Percentiles rank a stretch among this genome's conserved stretches.
Evolutionary conservation across 345 rosid genomes (phyloP).

Genomic region (Gossypium thurberi): DNA sequence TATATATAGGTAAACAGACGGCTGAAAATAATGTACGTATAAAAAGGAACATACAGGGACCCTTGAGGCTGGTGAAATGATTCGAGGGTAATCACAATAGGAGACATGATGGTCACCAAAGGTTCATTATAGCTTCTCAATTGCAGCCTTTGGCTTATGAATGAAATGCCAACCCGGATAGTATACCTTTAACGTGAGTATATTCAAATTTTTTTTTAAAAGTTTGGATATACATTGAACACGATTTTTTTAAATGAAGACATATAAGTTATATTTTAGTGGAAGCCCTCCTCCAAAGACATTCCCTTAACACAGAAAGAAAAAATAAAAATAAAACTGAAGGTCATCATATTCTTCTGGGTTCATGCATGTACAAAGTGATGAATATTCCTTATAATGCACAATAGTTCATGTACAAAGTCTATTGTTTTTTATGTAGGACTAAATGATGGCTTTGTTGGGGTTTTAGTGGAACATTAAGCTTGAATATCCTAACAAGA

Average conservation of each 20-base stretch:
- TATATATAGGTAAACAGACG: background rate
- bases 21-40: background rate
- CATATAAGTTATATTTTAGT: background rate
- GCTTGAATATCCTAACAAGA: background rate
- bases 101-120: background rate
- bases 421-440: background rate
- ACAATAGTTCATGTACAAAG: background rate
- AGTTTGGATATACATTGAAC: no score
- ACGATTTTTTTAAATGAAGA: background rate
- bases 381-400: constrained; percentile 5
- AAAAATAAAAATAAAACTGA: background rate
- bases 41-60: background rate
- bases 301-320: constrained; percentile 1
- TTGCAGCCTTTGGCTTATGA: background rate
- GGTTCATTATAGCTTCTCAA: constrained; percentile 1
- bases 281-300: background rate
- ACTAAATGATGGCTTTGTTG: constrained; percentile 5
- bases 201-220: no score
- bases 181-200: no score
- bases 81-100: background rate
- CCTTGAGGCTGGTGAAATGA: background rate
- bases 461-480: constrained; percentile 5
- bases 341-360: constrained; percentile 2
- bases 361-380: constrained; percentile 13
- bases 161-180: background rate